Percentiles rank a stretch among this genome's conserved stretches.
phyloP scores from a whole-genome alignment of 2,329 filamentous ascomycete genomes.

The Monosporascus ibericus region DNA sequence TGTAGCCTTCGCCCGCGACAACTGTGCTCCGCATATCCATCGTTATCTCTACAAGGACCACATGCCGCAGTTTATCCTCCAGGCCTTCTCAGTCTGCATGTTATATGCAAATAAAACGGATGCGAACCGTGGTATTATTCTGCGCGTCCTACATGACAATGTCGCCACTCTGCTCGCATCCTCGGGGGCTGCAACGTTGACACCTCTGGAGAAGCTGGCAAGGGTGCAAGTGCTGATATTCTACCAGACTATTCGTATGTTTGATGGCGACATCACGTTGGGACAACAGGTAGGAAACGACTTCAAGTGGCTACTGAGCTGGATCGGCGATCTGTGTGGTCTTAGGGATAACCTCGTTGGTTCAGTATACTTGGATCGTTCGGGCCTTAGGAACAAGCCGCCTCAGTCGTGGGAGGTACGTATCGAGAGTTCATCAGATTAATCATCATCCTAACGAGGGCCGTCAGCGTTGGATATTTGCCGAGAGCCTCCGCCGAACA shows the following conservation, averaged over 20 bases:
- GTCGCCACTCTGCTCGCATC: constrained; percentile 30
- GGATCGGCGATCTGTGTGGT: constrained; percentile 29
- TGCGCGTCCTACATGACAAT: constrained; percentile 32
- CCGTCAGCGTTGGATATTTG: constrained; percentile 31
- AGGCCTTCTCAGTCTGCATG: constrained; percentile 33
- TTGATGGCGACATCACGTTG: constrained; percentile 37
- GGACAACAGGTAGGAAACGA: constrained; percentile 36
- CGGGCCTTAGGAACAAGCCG: constrained; percentile 23
- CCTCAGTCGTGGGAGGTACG: constrained; percentile 37
- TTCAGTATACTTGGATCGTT: constrained; percentile 14
- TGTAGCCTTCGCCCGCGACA: constrained; percentile 27
- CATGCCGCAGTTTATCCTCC: constrained; percentile 33
- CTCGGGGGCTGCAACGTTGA: constrained; percentile 18
- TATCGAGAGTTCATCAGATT: neutral
- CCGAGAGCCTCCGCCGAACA: constrained; percentile 36
- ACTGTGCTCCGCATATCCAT: constrained; percentile 37
- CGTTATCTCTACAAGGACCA: constrained; percentile 33
- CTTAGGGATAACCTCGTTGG: constrained; percentile 29
- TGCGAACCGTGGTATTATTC: constrained; percentile 32
- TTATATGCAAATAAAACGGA: constrained; percentile 32
- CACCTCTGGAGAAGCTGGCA: constrained; percentile 33
- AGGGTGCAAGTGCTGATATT: constrained; percentile 37
- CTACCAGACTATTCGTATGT: constrained; percentile 35
- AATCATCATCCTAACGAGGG: constrained; percentile 1
- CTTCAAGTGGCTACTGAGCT: constrained; percentile 27